Evolutionary conservation across 768 basidiomycete species (phyloP).

Genomic region (Lanmaoa pseudosensibilis): DNA sequence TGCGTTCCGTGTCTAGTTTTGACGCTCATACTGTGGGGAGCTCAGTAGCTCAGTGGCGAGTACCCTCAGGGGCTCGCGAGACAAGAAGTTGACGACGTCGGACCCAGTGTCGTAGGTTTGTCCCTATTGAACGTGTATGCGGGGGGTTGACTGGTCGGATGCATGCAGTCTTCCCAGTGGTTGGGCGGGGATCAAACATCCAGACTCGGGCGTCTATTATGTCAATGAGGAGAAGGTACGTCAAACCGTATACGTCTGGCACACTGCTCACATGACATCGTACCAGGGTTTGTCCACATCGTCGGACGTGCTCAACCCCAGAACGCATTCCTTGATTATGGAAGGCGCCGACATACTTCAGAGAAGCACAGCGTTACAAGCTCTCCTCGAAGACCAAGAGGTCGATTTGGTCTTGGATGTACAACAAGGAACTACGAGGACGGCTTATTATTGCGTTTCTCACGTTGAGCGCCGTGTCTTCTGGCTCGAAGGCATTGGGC

Average conservation of each 20-base stretch:
- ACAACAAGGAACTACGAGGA: not conserved
- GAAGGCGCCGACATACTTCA: conserved; percentile 13
- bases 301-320: conserved; percentile 9
- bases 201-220: conserved; percentile 35
- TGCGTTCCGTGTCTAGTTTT: not conserved
- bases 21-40: not conserved
- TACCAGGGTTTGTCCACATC: conserved; percentile 14
- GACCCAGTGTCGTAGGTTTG: conserved; percentile 12
- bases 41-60: conserved; percentile 4
- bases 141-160: conserved; percentile 4
- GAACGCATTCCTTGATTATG: conserved; percentile 6
- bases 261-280: not conserved
- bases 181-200: conserved; percentile 33
- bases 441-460: conserved; percentile 30
- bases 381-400: conserved; percentile 9
- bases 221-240: conserved; percentile 33
- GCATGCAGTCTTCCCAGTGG: conserved; percentile 15
- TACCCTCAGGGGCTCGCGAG: conserved; percentile 20
- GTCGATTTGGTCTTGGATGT: conserved; percentile 22
- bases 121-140: not conserved
- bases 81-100: not conserved
- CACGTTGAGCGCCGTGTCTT: conserved; percentile 30
- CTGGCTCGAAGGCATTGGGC: conserved; percentile 28
- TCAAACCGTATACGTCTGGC: not conserved
- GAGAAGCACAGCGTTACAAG: conserved; percentile 1